These are phyloP conservation scores for Echites panduratus DNA, from an alignment of 257 asterid species.

Conservation along the genomic window DNA sequence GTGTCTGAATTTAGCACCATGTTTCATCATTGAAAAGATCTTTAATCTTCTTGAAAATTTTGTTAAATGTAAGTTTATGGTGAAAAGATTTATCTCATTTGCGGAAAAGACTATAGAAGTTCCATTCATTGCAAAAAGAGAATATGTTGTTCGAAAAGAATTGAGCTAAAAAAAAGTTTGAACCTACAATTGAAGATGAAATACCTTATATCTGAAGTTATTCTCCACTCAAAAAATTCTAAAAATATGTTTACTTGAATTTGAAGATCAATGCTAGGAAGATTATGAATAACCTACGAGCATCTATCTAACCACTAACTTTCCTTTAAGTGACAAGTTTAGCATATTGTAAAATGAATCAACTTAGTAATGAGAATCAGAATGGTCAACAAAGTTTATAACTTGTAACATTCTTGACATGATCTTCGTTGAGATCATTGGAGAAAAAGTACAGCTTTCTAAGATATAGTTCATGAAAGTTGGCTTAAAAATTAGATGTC, in stretches of 20 bases:
- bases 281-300: background rate
- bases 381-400: no score
- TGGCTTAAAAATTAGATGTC: background rate
- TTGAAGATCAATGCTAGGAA: no score
- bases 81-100: constrained; percentile 47
- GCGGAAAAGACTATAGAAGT: constrained; percentile 56
- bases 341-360: no score
- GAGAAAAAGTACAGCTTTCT: background rate
- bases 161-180: background rate
- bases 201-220: background rate
- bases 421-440: no score
- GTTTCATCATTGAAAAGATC: constrained; percentile 51
- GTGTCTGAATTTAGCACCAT: constrained; percentile 74
- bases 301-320: background rate
- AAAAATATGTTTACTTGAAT: background rate
- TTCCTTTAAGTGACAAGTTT: no score
- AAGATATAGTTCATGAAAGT: background rate
- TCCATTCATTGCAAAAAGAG: constrained; percentile 15
- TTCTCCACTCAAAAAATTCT: no score
- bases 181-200: background rate
- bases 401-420: no score
- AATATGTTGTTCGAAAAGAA: background rate
- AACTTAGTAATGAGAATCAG: no score
- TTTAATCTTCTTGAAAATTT: constrained; percentile 40
- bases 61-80: constrained; percentile 42